Base-by-base conservation (phyloP, 2,329 filamentous ascomycete species). In the Phaeosphaeriaceae sp. region DNA sequence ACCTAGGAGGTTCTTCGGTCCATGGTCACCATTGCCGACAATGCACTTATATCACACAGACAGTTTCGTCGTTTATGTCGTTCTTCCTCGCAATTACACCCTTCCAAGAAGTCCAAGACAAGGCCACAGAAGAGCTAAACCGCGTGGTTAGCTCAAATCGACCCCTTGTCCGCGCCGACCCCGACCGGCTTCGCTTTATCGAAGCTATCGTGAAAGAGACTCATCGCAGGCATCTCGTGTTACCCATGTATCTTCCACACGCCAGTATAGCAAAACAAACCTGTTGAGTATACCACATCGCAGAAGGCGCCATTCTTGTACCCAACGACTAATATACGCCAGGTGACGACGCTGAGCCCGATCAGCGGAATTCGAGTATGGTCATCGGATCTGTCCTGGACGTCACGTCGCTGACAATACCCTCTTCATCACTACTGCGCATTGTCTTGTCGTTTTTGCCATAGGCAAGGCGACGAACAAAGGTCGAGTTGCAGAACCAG, bases 1-100 rank as follows among this genome's bases (percentile, higher is more conserved):
- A 60, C 40, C 7, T 42, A 20, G 21, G n/a, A n/a, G n/a, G n/a
- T n/a, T n/a, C n/a, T n/a, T n/a, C n/a, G n/a, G n/a, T n/a, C n/a
- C n/a, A n/a, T n/a, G n/a, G n/a, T n/a, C n/a, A n/a, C n/a, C 9
- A 7, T 21, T 36, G 3, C 7, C 15, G 42, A 45, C 19, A 21
- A 22, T 17, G 9, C 54, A 66, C 31, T 36, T 48, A 54, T 17
- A 47, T 27, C 3, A 48, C 50, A 53, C 36, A 80, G 52, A 84
- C 78, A 2, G 78, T 81, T 0, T 80, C 74, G 1, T 71, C 79
- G 0, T 60, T 83, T 3, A 62, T 70, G 27, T 69, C 63, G 0
- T 86, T 86, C 65, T 76, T 84, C 20, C 76, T 87, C 0, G 84
- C 83, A 0, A 86, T 86, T 69, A 79, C 77, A 17, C 75, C 84